A percentile compares a stretch with the other conserved stretches of the same genome.
Conservation (phyloP, 2,329 filamentous ascomycete genomes). For the Penicillium crustosum region DNA sequence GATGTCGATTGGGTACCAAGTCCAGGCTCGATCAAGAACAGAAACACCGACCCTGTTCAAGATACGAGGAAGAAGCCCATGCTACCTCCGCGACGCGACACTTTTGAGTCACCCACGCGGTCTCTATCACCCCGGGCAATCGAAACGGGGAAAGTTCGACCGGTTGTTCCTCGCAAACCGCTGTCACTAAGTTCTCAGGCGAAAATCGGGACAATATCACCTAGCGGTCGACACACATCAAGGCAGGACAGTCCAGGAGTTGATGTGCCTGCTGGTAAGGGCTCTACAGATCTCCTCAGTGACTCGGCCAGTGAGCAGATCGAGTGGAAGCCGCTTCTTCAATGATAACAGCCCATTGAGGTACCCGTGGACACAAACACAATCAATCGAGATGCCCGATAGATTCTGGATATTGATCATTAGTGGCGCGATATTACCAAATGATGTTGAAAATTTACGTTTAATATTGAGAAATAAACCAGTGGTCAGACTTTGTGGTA, state of each 20-base stretch:
- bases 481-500: not conserved
- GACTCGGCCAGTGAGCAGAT: slow-evolving; percentile 24
- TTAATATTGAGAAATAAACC: not conserved
- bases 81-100: slow-evolving; percentile 27
- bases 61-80: slow-evolving; percentile 24
- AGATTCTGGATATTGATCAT: not conserved
- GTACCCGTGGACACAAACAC: not conserved
- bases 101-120: not conserved
- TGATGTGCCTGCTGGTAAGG: not conserved
- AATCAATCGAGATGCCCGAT: not conserved
- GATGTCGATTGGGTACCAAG: slow-evolving; percentile 73
- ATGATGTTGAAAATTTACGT: not conserved
- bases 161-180: slow-evolving; percentile 64
- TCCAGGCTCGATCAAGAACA: slow-evolving; percentile 4
- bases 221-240: not conserved
- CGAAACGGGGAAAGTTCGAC: slow-evolving; percentile 41
- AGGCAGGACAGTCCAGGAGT: not conserved
- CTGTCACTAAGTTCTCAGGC: slow-evolving; percentile 37
- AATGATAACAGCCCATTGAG: slow-evolving; percentile 10
- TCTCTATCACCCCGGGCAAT: not conserved
- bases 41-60: slow-evolving; percentile 13
- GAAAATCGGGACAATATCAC: not conserved
- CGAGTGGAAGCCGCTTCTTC: slow-evolving; percentile 36
- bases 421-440: not conserved
- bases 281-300: slow-evolving; percentile 27